Base-by-base conservation (phyloP, 345 rosid species). In the Eucalyptus tenuipes region DNA sequence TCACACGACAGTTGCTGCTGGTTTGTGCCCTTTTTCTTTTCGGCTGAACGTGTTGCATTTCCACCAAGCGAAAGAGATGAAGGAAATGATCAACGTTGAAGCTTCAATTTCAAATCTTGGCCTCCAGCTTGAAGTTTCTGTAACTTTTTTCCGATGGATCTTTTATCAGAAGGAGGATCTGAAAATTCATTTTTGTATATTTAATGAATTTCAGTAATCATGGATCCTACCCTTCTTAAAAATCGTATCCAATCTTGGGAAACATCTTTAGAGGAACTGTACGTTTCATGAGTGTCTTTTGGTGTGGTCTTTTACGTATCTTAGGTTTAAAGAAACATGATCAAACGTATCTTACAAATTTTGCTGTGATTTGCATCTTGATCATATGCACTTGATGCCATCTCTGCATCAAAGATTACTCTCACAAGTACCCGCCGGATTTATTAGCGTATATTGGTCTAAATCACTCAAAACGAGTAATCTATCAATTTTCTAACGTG, bases 401-500 rank as follows among this genome's bases (percentile, higher is more conserved):
- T 55, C 3, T 10, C 2, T 55, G 31, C 15, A 59, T 27, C 8
- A 59, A 59, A 59, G 14, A 27, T 59, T 59, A 27, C n/a, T 59
- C 66, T 59, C n/a, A 27, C 8, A 59, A 59, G 31, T 27, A 12
- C 66, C 2, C 15, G 3, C 4, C 17, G 10, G 10, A 64, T 7
- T 64, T n/a, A n/a, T 64, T 14, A 64, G 18, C 20, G n/a, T 14
- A 64, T 64, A 13, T 10, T 64, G 7, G 1, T 64, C 15, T 31
- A 64, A 64, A 64, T 64, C 37, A 14, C 18, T 14, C 75, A 14
- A 29, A 64, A 64, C 7, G 1, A n/a, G n/a, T 64, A 5, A 14
- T n/a, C 0, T n/a, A 25, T 75, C 24, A 20, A 22, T 3, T 33
- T 71, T 33, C 1, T 71, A 37, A 40, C 0, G 2, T 12, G 3